Percentiles rank a stretch among this genome's conserved stretches.
Evolutionary conservation across 306 rosid species (phyloP).

Genomic region (Cotoneaster glaucophyllus): DNA sequence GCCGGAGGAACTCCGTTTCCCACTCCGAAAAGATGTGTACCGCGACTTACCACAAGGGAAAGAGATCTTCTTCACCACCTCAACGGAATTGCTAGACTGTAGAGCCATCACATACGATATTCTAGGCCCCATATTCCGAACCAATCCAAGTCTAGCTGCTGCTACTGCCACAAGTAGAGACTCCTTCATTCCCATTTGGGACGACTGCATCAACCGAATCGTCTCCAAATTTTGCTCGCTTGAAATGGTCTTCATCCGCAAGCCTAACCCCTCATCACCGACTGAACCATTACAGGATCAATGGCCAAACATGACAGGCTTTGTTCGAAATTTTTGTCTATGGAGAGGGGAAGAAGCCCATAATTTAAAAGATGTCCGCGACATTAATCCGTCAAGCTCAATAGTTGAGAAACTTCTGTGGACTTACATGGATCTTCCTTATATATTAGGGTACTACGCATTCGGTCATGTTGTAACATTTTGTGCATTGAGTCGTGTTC

Average conservation of each 20-base stretch:
- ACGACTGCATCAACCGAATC: constrained; percentile 74
- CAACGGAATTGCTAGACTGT: constrained; percentile 53
- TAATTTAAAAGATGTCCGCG: constrained; percentile 33
- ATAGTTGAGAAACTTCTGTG: constrained; percentile 52
- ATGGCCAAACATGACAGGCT: constrained; percentile 83
- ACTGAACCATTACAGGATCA: constrained; percentile 54
- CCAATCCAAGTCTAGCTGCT: constrained; percentile 28
- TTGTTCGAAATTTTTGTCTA: constrained; percentile 53
- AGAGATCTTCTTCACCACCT: constrained; percentile 57
- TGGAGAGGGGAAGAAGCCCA: constrained; percentile 94
- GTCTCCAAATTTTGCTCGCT: constrained; percentile 48
- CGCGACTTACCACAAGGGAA: constrained; percentile 70
- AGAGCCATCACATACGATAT: constrained; percentile 55
- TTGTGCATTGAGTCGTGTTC: constrained; percentile 64
- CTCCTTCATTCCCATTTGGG: constrained; percentile 75
- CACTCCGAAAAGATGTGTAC: constrained; percentile 62
- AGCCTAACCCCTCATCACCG: constrained; percentile 20
- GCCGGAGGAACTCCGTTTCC: constrained; percentile 69
- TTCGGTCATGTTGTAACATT: constrained; percentile 54
- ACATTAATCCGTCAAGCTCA: constrained; percentile 42
- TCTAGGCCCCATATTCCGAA: constrained; percentile 49
- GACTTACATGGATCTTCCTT: constrained; percentile 73
- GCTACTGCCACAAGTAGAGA: constrained; percentile 44
- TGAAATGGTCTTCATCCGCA: constrained; percentile 44
- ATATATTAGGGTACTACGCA: constrained; percentile 70